These are phyloP conservation scores for Komagataella mondaviorum DNA, from an alignment of 805 yeast genomes.

Conservation along the genomic window DNA sequence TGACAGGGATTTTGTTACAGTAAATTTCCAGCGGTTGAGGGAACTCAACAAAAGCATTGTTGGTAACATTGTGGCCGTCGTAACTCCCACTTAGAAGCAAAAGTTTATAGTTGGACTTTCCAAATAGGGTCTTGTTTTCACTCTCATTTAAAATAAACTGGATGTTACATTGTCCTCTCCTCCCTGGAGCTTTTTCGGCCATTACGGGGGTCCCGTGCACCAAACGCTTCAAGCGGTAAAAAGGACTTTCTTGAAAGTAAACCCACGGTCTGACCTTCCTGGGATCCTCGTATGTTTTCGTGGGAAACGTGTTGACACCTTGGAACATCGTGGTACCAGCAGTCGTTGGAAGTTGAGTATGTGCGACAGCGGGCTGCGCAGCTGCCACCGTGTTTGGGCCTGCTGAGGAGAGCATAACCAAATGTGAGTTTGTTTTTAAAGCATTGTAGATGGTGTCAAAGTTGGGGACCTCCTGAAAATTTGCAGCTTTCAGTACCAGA, in stretches of 20 bases:
- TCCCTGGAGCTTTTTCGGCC: slow-evolving; percentile 23
- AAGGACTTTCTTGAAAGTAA: slow-evolving; percentile 41
- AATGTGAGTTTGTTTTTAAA: neutral
- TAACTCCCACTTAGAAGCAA: slow-evolving; percentile 43
- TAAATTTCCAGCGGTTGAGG: slow-evolving; percentile 63
- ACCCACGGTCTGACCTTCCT: slow-evolving; percentile 19
- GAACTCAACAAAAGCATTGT: slow-evolving; percentile 32
- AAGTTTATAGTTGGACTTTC: slow-evolving; percentile 20
- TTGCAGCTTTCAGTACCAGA: slow-evolving; percentile 23
- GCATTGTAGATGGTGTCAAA: slow-evolving; percentile 4
- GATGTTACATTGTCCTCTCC: slow-evolving; percentile 29
- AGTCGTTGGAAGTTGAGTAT: neutral
- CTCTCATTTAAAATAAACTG: slow-evolving; percentile 27
- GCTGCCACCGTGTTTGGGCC: neutral
- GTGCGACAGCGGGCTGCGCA: neutral
- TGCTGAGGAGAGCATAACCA: neutral
- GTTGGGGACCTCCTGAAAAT: slow-evolving; percentile 23
- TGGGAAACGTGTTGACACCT: neutral
- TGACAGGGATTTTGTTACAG: slow-evolving; percentile 37
- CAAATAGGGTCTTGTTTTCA: slow-evolving; percentile 25
- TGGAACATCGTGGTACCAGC: neutral
- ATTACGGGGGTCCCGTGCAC: slow-evolving; percentile 35
- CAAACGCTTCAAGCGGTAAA: slow-evolving; percentile 33
- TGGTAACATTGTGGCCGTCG: slow-evolving; percentile 10
- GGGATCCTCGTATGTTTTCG: neutral